phyloP scores from a whole-genome alignment of 805 yeast species.

The Wickerhamomyces xylosicus region DNA sequence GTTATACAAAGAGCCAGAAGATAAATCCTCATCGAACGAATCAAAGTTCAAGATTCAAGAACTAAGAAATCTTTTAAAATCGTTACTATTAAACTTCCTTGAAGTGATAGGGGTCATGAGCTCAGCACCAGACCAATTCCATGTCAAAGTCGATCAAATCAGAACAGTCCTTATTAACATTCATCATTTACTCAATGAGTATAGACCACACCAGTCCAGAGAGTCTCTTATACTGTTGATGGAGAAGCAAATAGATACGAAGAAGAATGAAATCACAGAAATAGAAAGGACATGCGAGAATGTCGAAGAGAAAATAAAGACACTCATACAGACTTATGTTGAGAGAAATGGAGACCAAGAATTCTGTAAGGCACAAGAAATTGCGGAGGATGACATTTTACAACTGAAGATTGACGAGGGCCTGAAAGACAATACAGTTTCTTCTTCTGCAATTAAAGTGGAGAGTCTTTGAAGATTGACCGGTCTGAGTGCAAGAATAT shows the following conservation, averaged over 20 bases:
- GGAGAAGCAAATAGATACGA: conserved; percentile 59
- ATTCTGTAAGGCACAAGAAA: neutral
- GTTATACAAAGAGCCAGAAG: conserved; percentile 35
- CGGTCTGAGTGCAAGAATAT: no score
- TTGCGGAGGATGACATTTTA: neutral
- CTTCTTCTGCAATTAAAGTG: neutral
- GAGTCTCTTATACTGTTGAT: conserved; percentile 74
- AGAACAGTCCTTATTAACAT: conserved; percentile 76
- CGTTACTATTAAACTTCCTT: conserved; percentile 68
- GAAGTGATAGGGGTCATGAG: conserved; percentile 75
- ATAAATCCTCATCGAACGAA: conserved; percentile 22
- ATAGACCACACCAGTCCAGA: conserved; percentile 90
- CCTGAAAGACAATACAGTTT: neutral
- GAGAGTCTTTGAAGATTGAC: neutral
- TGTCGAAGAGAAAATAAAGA: conserved; percentile 27
- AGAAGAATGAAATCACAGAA: conserved; percentile 39
- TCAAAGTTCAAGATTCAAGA: conserved; percentile 51
- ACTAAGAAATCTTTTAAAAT: conserved; percentile 69
- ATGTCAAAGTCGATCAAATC: conserved; percentile 63
- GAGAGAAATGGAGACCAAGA: conserved; percentile 9
- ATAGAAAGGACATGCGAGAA: conserved; percentile 29
- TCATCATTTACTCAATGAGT: conserved; percentile 85
- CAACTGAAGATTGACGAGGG: neutral
- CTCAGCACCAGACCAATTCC: conserved; percentile 56
- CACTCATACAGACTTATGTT: conserved; percentile 21